Evolutionary conservation across 768 basidiomycete species (phyloP), one percentile per base, ranked within the genome.

Genomic region (Boletus sp.): DNA sequence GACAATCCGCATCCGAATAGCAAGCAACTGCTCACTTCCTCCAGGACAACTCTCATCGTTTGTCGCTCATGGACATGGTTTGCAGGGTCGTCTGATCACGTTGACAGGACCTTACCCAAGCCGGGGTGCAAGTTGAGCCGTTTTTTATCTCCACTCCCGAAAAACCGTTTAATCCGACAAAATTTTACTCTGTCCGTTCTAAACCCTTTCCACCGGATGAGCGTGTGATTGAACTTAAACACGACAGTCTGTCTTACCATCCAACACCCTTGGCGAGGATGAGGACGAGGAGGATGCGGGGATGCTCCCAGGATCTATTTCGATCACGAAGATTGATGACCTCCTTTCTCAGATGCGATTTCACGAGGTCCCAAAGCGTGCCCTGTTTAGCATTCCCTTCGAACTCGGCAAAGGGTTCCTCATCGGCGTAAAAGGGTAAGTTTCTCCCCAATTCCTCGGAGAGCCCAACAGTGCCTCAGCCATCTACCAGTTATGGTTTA

Each of bases 391-490:
- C 57, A 77, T 95, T 37, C 90, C 92, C 1, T 83, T 99, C 46
- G 78, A 85, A 53, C 75, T 98, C 27, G 92, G 83, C 1, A 77
- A 86, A 53, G 84, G 80, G 19, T 79, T 94, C 47, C 78, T 78
- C 7, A 88, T 94, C 56, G 88, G 91, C 10, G 76, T 93, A 45
- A 93, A 93, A 72, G 91, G 91, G 84, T 89, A 65, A 67, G 77
- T 72, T 50, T 54, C 38, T 48, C 45, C 47, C 15, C 32, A 17
- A 38, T 15, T 34, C 48, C 39, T 53, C n/a, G 37, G n/a, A 51
- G 34, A 17, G 5, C 33, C 15, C 43, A 3, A 27, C 33, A 23
- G 45, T 50, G 21, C 15, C 48, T 62, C 54, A 57, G 55, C 30
- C 30, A 27, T 55, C 44, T 40, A 23, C 17, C 59, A 97, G 93